Percentiles rank a stretch among this genome's conserved stretches.
Conservation (phyloP, 225 moss, liverwort and hornwort species). For the Takakia lepidozioides region DNA sequence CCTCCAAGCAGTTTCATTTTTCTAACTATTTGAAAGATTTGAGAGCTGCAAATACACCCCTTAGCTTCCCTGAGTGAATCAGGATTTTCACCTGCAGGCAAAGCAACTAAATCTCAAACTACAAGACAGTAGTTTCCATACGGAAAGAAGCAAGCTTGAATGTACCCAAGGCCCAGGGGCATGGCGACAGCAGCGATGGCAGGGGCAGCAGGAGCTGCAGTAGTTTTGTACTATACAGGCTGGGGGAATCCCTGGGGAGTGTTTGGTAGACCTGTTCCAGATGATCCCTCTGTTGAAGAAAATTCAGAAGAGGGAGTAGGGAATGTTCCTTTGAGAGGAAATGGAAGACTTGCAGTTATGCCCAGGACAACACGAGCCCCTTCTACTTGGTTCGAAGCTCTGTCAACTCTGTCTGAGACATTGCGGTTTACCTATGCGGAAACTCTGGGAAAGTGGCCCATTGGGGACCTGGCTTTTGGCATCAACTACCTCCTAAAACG, state of each 20-base stretch:
- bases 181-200: conserved; percentile 86
- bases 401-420: conserved; percentile 91
- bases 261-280: conserved; percentile 27
- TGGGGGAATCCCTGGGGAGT: conserved; percentile 72
- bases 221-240: conserved; percentile 82
- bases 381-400: conserved; percentile 97
- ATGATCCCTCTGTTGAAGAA: conserved; percentile 14
- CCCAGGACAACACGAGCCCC: conserved; percentile 76
- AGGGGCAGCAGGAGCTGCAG: conserved; percentile 81
- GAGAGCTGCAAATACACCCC: no score
- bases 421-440: conserved; percentile 94
- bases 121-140: no score
- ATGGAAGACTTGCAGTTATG: conserved; percentile 39
- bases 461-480: conserved; percentile 94
- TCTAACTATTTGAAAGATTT: no score
- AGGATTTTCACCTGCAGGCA: no score
- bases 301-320: conserved; percentile 11
- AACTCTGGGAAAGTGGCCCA: conserved; percentile 98
- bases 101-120: no score
- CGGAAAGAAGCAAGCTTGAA: conserved; percentile 9
- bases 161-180: conserved; percentile 40
- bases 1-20: no score
- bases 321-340: conserved; percentile 32
- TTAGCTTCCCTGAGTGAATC: no score
- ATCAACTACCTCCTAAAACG: conserved; percentile 84